Base-by-base conservation (phyloP, 345 rosid genomes). In the Aquilaria malaccensis region DNA sequence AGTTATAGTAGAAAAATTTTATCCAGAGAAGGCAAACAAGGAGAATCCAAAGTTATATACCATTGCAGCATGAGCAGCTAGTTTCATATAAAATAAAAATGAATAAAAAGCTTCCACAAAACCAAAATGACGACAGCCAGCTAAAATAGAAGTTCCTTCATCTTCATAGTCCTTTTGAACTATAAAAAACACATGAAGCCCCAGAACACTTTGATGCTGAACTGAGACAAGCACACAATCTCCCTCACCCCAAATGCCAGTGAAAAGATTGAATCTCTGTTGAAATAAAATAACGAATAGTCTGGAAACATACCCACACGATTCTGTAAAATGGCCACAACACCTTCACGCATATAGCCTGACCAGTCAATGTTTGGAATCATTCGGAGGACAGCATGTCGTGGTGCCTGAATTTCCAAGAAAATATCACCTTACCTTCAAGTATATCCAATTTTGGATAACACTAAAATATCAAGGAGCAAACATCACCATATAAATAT, bases 241-340 rank as follows among this genome's bases (percentile, higher is more conserved):
- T 22, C 22, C 22, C 22, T 22, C 22, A 22, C 22, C 22, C 1
- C 22, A 22, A 22, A 22, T 22, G 22, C 22, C 22, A 22, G 22
- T 22, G 22, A 22, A 22, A 22, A 22, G 22, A 22, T 22, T 22
- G 22, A 22, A 22, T 22, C 22, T 22, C 22, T 22, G 22, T 22
- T 22, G 22, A 22, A 22, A 22, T 22, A 22, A 22, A 22, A 22
- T 22, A 22, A 22, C 22, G 22, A 22, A 22, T 22, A 22, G 22
- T 22, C 1, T 22, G 22, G 22, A 22, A 64, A 79, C 88, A 62
- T 77, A 89, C 97, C 96, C 59, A 93, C 91, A 15, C 91, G 91
- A 60, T 85, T 93, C 62, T 89, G 98, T 66, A 93, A 76, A 68
- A 93, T 83, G 60, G 86, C 85, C 15, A 81, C 82, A 70, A 89